Percentiles rank a stretch among this genome's conserved stretches.
phyloP scores from a whole-genome alignment of 2,329 filamentous ascomycete species.

The Aspergillus jensenii region DNA sequence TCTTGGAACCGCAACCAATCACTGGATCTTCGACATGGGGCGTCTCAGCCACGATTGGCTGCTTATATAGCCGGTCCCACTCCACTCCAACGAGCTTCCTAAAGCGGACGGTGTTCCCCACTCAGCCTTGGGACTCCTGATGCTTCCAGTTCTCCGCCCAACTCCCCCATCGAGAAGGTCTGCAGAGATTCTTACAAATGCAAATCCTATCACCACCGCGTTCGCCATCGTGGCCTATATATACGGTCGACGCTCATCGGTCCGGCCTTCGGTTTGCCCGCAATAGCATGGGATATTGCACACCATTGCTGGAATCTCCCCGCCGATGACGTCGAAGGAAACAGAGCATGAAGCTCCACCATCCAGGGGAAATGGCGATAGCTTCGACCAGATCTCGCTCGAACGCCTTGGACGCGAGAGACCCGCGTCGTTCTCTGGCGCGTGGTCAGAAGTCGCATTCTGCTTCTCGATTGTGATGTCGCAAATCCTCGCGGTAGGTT shows the following conservation, averaged over 20 bases:
- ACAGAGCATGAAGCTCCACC: conserved; percentile 10
- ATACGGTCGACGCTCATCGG: background rate
- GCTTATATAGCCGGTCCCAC: conserved; percentile 9
- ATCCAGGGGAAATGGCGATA: conserved; percentile 18
- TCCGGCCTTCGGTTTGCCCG: background rate
- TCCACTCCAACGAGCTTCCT: conserved; percentile 27
- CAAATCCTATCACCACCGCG: background rate
- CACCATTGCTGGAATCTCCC: background rate
- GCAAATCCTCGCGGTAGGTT: conserved; percentile 60
- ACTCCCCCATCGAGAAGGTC: conserved; percentile 7
- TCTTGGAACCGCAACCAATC: background rate
- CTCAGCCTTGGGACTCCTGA: too few relatives aligned
- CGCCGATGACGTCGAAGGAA: conserved; percentile 1
- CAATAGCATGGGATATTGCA: background rate
- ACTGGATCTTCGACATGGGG: conserved; percentile 14
- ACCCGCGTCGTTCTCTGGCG: conserved; percentile 55
- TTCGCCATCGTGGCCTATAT: background rate
- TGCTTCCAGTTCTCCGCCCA: background rate
- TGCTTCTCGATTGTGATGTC: conserved; percentile 62
- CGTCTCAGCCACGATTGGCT: conserved; percentile 14
- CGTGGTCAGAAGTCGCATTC: conserved; percentile 61
- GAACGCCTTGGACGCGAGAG: conserved; percentile 64
- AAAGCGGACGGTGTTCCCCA: conserved; percentile 4
- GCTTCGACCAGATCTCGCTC: conserved; percentile 29
- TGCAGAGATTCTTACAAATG: background rate